phyloP scores from a whole-genome alignment of 2,329 filamentous ascomycete species.

The Monilinia fructigena region DNA sequence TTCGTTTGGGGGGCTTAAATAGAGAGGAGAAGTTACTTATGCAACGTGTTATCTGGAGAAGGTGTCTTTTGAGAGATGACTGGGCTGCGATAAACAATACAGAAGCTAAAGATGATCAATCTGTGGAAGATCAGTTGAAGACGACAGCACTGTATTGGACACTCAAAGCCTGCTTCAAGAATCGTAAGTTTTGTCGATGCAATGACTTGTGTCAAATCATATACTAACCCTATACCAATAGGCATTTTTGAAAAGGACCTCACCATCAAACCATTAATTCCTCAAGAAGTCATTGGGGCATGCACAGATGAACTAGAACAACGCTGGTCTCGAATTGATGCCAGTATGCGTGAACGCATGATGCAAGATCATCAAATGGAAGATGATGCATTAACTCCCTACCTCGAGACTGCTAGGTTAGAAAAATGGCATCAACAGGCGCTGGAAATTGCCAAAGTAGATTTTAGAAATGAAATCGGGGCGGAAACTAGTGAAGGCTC shows the following conservation, averaged over 20 bases:
- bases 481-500: slow-evolving; percentile 33
- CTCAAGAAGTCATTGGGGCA: slow-evolving; percentile 57
- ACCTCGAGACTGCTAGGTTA: slow-evolving; percentile 66
- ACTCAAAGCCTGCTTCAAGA: slow-evolving; percentile 60
- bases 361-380: slow-evolving; percentile 71
- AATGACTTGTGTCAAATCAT: slow-evolving; percentile 36
- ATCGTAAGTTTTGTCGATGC: slow-evolving; percentile 49
- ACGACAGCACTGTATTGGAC: slow-evolving; percentile 69
- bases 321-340: slow-evolving; percentile 58
- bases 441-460: slow-evolving; percentile 42
- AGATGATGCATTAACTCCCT: slow-evolving; percentile 62
- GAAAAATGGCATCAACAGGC: slow-evolving; percentile 62
- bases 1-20: slow-evolving; percentile 49
- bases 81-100: slow-evolving; percentile 81
- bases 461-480: slow-evolving; percentile 41
- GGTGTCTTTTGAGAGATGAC: slow-evolving; percentile 79
- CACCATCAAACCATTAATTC: slow-evolving; percentile 49
- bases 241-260: slow-evolving; percentile 44
- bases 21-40: slow-evolving; percentile 57
- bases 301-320: slow-evolving; percentile 61
- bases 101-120: slow-evolving; percentile 67
- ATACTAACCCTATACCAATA: slow-evolving; percentile 29
- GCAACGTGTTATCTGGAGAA: slow-evolving; percentile 76
- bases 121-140: slow-evolving; percentile 61
- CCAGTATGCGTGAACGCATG: slow-evolving; percentile 64